These are phyloP conservation scores for Podospora pseudopauciseta DNA, from an alignment of 495 filamentous ascomycete genomes.

Conservation along the genomic window DNA sequence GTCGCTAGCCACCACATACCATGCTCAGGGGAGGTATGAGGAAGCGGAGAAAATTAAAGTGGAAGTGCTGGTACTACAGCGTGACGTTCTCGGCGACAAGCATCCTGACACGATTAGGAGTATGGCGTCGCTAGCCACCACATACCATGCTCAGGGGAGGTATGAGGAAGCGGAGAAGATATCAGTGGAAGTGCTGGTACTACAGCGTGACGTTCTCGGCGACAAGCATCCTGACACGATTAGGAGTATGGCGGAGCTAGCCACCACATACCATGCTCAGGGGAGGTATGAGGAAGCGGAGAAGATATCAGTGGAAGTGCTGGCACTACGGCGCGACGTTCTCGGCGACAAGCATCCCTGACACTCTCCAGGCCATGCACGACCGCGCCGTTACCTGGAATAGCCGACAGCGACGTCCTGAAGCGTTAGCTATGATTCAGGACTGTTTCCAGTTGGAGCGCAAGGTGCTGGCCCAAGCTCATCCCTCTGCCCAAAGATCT, in stretches of 20 bases:
- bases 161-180: conserved; percentile 35
- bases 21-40: conserved; percentile 19
- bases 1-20: too few species aligned
- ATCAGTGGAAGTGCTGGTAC: conserved; percentile 20
- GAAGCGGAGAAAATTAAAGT: background rate
- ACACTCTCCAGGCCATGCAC: conserved; percentile 24
- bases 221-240: conserved; percentile 31
- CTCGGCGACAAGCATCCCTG: conserved; percentile 30
- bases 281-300: conserved; percentile 17
- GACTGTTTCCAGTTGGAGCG: background rate
- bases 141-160: conserved; percentile 26
- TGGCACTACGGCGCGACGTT: background rate
- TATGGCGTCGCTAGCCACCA: conserved; percentile 6
- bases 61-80: background rate
- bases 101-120: conserved; percentile 11
- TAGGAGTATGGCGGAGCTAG: background rate
- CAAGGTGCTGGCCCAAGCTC: background rate
- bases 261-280: conserved; percentile 7
- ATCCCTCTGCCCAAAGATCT: background rate
- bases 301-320: background rate
- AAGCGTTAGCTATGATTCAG: background rate
- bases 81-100: conserved; percentile 19
- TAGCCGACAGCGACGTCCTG: conserved; percentile 3
- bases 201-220: conserved; percentile 31
- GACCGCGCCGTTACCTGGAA: conserved; percentile 29